Evolutionary conservation across 2,329 filamentous ascomycete genomes (phyloP), one percentile per base, ranked within the genome.

Genomic region (Diplocarpon rosae): DNA sequence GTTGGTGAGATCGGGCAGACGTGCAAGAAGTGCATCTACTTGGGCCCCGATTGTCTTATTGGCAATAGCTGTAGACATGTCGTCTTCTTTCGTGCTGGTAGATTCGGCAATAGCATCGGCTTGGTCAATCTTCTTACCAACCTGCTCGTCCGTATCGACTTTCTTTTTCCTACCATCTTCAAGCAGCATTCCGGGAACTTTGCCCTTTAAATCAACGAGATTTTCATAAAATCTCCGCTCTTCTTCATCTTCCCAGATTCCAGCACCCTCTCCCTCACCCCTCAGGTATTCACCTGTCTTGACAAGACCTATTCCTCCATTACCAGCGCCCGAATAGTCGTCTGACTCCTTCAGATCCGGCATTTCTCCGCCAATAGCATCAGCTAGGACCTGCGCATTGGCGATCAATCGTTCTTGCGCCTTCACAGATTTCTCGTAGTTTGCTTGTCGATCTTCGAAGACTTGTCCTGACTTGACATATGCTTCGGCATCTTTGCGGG

Each of bases 381-480:
- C 92, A 32, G 90, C 89, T 47, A 98, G 72, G 14, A 89, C 77
- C 61, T 98, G 93, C 0, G 90, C 88, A 63, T 94, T 96, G 16
- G 86, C 71, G 20, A 95, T 73, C 2, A 98, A 73, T 53, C 89
- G 88, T 62, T 98, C 92, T 60, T 96, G 87, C 0, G 83, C 75
- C 64, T 96, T 98, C 45, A 89, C 72, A 55, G 92, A 84, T 63
- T 89, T 95, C 62, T 98, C 93, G 55, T 93, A 95, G 60, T 89
- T 96, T 43, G 88, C 78, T 62, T 98, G 92, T 40, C 92, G 83
- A 59, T 98, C 92, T 62, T 98, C 92, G 52, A 98, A 96, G 5
- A 98, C 90, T 61, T 98, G 92, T 2, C 92, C 92, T 31, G 92
- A 96, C 60, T 95, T 95, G 57, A 98, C 90, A 58, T 98, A 98